Percentiles rank a stretch among this genome's conserved stretches.
Conservation (phyloP, 2,329 filamentous ascomycete species). For the Aspergillus tanneri region DNA sequence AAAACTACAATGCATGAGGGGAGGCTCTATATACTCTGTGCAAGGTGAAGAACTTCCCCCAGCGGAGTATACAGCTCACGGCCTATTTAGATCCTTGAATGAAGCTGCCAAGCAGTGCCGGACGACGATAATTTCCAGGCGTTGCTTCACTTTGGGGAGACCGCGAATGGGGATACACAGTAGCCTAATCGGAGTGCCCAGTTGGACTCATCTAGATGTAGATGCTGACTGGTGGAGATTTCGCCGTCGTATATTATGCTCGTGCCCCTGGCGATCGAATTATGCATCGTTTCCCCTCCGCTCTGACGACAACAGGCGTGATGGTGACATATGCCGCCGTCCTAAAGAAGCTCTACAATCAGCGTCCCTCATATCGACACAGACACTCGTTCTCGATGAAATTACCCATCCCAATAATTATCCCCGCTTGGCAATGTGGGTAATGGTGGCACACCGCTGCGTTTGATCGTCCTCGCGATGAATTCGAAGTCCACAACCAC, state of each 20-base stretch:
- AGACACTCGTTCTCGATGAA: too few relatives aligned
- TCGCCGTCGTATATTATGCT: not conserved
- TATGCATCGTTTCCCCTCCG: too few relatives aligned
- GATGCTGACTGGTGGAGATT: constrained; percentile 6
- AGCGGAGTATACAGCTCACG: constrained; percentile 61
- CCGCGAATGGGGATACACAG: not conserved
- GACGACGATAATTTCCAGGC: constrained; percentile 10
- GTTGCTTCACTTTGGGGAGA: not conserved
- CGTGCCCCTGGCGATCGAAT: not conserved
- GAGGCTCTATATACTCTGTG: too few relatives aligned
- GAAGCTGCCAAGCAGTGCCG: constrained; percentile 7
- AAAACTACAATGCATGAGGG: too few relatives aligned
- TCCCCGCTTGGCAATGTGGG: not conserved
- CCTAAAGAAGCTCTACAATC: too few relatives aligned
- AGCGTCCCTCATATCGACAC: too few relatives aligned
- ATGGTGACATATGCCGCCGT: too few relatives aligned
- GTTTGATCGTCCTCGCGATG: not conserved
- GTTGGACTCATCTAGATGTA: too few relatives aligned
- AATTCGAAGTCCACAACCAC: not conserved
- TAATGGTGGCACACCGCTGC: not conserved
- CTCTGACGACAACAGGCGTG: too few relatives aligned
- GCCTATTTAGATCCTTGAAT: not conserved
- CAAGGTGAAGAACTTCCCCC: constrained; percentile 54
- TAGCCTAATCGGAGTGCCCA: too few relatives aligned
- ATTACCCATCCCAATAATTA: too few relatives aligned